Conservation (phyloP, 1,284 basidiomycete genomes). For the Irpex lacteus region DNA sequence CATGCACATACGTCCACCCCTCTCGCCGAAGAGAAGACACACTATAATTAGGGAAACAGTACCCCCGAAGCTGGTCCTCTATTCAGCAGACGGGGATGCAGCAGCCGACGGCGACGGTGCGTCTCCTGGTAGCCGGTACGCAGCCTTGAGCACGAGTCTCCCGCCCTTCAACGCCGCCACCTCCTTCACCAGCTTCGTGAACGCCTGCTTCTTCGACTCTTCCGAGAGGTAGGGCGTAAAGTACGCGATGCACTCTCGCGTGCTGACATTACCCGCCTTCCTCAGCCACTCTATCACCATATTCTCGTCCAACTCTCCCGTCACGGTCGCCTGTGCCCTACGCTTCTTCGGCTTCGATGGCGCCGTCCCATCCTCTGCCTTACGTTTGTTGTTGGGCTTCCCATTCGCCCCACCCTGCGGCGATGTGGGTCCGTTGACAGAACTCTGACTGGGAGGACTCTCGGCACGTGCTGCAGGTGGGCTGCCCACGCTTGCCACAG, state of each 20-base stretch:
- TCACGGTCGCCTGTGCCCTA: conserved; percentile 38
- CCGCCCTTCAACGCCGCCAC: conserved; percentile 69
- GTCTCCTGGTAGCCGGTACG: conserved; percentile 29
- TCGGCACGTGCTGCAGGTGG: conserved; percentile 14
- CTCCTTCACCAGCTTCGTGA: conserved; percentile 74
- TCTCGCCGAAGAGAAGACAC: background rate
- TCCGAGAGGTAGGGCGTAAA: conserved; percentile 73
- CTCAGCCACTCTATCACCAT: conserved; percentile 74
- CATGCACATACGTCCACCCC: background rate
- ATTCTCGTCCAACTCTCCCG: conserved; percentile 51
- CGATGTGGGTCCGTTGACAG: background rate
- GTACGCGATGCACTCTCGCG: conserved; percentile 73
- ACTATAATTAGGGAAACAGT: background rate
- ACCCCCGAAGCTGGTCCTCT: background rate
- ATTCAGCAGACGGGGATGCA: background rate
- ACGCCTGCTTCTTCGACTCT: conserved; percentile 64
- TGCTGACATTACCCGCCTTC: conserved; percentile 59
- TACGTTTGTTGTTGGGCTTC: conserved; percentile 56
- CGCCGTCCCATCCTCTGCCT: conserved; percentile 50
- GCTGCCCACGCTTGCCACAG: conserved; percentile 25
- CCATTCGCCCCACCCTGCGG: background rate
- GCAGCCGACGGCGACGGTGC: conserved; percentile 17
- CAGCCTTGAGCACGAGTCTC: conserved; percentile 56
- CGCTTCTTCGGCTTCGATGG: conserved; percentile 64
- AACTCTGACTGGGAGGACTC: conserved; percentile 5